Base-by-base conservation (phyloP, 2,329 filamentous ascomycete species). In the Fusarium decemcellulare region DNA sequence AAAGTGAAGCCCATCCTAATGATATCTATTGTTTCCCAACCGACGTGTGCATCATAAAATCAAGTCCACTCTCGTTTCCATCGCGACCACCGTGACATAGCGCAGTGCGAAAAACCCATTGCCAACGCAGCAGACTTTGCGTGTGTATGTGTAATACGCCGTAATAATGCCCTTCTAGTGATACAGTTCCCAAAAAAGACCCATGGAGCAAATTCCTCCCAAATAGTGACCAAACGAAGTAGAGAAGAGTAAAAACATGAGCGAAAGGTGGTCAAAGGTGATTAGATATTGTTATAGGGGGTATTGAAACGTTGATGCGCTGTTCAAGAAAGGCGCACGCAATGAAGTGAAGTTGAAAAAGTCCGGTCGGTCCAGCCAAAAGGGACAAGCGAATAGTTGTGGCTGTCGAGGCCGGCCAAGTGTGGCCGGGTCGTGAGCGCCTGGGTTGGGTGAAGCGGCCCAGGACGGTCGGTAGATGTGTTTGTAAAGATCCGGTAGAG, bases 161-260 rank as follows among this genome's bases (percentile, higher is more conserved):
- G 68, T 73, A 63, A 65, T 65, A 71, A 74, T 74, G 72, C 74
- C 66, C 67, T 67, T 76, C 71, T 76, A 76, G 47, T 73, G 66
- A 67, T 76, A 76, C 74, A 76, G 62, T 73, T 69, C 74, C 72
- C 66, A 53, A 67, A 71, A 72, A 50, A 3, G n/a, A n/a, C 56
- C 59, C 47, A 56, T 61, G 62, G 65, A 61, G 68, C 59, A 74
- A 65, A 52, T 48, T 67, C 72, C 69, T 65, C 67, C 70, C 71
- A 71, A 68, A 72, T 62, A 63, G 50, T 67, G 55, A 59, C 61
- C 44, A 58, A 61, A 58, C 59, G 59, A 68, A 65, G 56, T 52
- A 65, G 50, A 69, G 57, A 70, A 66, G 43, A 18, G 37, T 34
- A 50, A 48, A 52, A 59, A 48, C n/a, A 47, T 58, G 37, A 36